Evolutionary conservation across 2,329 filamentous ascomycete genomes (phyloP).

Genomic region (Trichoderma harzianum): DNA sequence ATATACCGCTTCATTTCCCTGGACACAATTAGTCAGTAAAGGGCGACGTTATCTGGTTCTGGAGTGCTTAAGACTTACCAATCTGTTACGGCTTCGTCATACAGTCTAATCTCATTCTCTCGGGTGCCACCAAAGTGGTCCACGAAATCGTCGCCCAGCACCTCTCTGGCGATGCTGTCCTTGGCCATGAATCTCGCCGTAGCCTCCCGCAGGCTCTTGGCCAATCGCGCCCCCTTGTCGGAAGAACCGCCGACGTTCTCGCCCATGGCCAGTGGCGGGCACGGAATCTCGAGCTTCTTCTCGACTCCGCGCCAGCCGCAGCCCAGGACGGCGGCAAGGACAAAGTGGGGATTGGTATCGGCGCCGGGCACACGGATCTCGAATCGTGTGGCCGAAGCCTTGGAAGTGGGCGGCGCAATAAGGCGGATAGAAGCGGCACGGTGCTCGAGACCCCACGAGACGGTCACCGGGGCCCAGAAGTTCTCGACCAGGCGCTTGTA

Average conservation of each 20-base stretch:
- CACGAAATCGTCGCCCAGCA: conserved; percentile 92
- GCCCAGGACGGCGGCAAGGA: conserved; percentile 80
- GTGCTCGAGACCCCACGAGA: conserved; percentile 95
- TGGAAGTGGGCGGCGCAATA: conserved; percentile 83
- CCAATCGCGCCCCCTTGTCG: conserved; percentile 73
- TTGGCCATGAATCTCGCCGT: conserved; percentile 71
- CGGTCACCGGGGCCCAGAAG: conserved; percentile 97
- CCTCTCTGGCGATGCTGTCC: conserved; percentile 85
- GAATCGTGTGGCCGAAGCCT: conserved; percentile 81
- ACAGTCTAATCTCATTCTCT: conserved; percentile 84
- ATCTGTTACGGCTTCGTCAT: conserved; percentile 95
- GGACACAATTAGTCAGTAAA: conserved; percentile 22
- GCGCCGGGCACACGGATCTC: conserved; percentile 94
- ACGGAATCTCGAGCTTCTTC: conserved; percentile 80
- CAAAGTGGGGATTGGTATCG: conserved; percentile 84
- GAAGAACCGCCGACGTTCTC: conserved; percentile 70
- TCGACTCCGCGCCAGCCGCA: conserved; percentile 89
- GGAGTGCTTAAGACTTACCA: conserved; percentile 62
- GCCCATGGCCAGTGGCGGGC: conserved; percentile 80
- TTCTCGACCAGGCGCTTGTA: conserved; percentile 99
- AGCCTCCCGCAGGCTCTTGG: conserved; percentile 82
- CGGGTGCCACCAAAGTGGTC: conserved; percentile 92
- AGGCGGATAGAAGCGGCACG: conserved; percentile 86
- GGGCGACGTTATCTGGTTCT: background rate
- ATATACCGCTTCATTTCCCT: conserved; percentile 78